Evolutionary conservation across 2,329 filamentous ascomycete genomes (phyloP), one percentile per base, ranked within the genome.

Genomic region (Chaetomiaceae sp.): DNA sequence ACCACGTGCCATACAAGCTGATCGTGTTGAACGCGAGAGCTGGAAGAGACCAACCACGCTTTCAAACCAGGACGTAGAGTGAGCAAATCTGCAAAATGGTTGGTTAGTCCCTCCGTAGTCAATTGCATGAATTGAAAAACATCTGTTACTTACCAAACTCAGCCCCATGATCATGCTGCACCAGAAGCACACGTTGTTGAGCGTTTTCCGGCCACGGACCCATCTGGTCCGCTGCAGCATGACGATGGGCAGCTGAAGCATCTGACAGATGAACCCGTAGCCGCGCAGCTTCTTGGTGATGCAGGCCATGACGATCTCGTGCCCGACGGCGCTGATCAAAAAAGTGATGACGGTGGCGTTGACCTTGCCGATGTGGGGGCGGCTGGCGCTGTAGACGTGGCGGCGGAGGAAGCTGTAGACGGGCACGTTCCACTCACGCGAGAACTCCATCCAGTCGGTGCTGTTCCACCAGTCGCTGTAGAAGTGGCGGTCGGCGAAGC

Each of bases 261-360:
- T 97, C 81, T 96, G 93, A 52, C 88, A 86, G 17, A 94, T 61
- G 62, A 96, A 95, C 9, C 91, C 93, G 62, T 97, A 98, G 11
- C 93, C 93, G 30, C 93, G 74, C 37, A 97, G 74, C 71, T 98
- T 97, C 73, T 96, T 91, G 20, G 90, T 96, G 63, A 98, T 97
- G 65, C 91, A 97, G 7, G 86, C 89, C 86, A 98, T 95, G 59
- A 98, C 87, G 47, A 98, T 77, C 67, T 98, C 93, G 63, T 97
- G 93, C 14, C 88, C 89, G 18, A 95, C 62, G 29, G 93, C 88
- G 49, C 84, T 90, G 59, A 97, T 85, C 47, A 97, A 69, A 62
- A 98, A 97, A 0, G 93, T 97, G 56, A 95, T 86, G 51, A 89
- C 69, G 20, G 90, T 97, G 20, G 93, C 90, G 47, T 84, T 73